Evolutionary conservation across 768 basidiomycete species (phyloP), one percentile per base, ranked within the genome.

Genomic region (Gloeophyllum trabeum): DNA sequence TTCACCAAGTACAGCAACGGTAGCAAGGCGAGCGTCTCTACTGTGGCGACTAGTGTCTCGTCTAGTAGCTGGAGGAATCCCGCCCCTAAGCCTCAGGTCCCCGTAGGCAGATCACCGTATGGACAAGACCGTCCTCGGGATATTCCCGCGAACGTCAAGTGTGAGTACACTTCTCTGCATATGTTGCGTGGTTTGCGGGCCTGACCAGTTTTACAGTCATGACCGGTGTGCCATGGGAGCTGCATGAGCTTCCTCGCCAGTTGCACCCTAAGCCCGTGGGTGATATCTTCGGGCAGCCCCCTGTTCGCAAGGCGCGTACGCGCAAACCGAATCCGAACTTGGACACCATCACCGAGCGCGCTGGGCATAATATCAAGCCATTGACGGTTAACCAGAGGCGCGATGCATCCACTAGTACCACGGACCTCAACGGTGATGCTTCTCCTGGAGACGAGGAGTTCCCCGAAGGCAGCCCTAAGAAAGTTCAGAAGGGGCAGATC

Each of bases 401-500:
- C 35, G 84, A 87, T 56, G 83, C 81, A 19, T 70, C 77, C 47
- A 81, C 80, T 41, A 86, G 83, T 52, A 83, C 80, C 40, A 81
- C 79, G 26, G 85, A 87, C 54, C 73, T 86, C 12, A 61, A 63
- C 38, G 59, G 60, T 36, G 67, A 67, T 40, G 74, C 42, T 25
- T 41, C 43, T 22, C 51, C 42, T 18, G 49, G 50, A 21, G 54
- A 47, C 35, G 47, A 47, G 25, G 45, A 71, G 43, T 69, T 66
- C 18, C 56, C 62, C 43, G 70, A 73, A 24, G 66, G 69, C 39
- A 62, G 63, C 39, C 73, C 76, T 40, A 65, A 86, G 71, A 89
- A 84, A 65, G 81, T 86, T 54, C 81, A 88, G 66, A 90, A 81
- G 62, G 85, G 82, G 38, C 90, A 92, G 68, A 91, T 91, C 64